These are phyloP conservation scores for Suhomyces panamericanus DNA, from an alignment of 1,139 yeast genomes.

Conservation along the genomic window DNA sequence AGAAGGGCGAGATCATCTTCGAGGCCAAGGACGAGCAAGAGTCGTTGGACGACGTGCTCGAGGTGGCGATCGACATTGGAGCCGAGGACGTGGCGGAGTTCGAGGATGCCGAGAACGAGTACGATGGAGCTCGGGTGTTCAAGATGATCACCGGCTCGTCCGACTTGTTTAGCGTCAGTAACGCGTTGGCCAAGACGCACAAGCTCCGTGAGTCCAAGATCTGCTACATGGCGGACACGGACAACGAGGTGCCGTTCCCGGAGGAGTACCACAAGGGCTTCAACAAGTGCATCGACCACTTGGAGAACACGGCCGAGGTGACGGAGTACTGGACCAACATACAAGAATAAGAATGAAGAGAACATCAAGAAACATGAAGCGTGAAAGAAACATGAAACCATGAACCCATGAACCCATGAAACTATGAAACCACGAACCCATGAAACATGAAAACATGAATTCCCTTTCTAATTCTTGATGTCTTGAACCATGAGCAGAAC, in stretches of 20 bases:
- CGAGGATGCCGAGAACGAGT: conserved; percentile 41
- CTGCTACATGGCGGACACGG: conserved; percentile 64
- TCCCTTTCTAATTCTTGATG: too few relatives aligned
- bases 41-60: conserved; percentile 64
- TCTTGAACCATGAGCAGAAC: too few relatives aligned
- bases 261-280: conserved; percentile 53
- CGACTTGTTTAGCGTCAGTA: conserved; percentile 63
- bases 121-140: conserved; percentile 40
- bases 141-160: conserved; percentile 57
- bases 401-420: too few relatives aligned
- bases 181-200: conserved; percentile 52
- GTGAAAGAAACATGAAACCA: too few relatives aligned
- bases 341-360: conserved; percentile 17
- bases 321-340: conserved; percentile 70
- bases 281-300: conserved; percentile 55
- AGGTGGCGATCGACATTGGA: conserved; percentile 73
- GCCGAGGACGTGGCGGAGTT: conserved; percentile 76
- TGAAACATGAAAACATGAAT: too few relatives aligned
- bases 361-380: too few relatives aligned
- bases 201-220: conserved; percentile 70
- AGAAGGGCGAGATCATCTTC: conserved; percentile 69
- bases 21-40: conserved; percentile 39
- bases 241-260: conserved; percentile 55
- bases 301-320: conserved; percentile 80
- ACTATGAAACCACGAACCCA: too few relatives aligned